Percentiles rank a stretch among this genome's conserved stretches.
Evolutionary conservation across 1,284 basidiomycete genomes (phyloP).

Genomic region (Cryptococcus hybrid): DNA sequence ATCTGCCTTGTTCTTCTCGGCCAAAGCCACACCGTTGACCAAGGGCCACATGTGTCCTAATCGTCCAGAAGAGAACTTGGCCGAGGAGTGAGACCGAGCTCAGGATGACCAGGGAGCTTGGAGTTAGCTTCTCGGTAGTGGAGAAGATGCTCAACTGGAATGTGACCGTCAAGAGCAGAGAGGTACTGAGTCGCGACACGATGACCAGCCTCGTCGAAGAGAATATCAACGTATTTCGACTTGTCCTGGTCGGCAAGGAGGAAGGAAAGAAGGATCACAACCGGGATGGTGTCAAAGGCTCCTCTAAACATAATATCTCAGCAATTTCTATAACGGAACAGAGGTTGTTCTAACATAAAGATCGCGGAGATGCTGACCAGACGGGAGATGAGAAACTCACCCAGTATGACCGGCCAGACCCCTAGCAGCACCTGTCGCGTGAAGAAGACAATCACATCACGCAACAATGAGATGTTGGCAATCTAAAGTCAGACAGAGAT

Average conservation of each 20-base stretch:
- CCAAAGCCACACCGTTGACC: slow-evolving; percentile 76
- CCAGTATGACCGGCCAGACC: too few relatives aligned
- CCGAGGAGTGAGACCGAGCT: too few relatives aligned
- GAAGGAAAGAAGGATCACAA: slow-evolving; percentile 26
- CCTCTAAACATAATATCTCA: slow-evolving; percentile 55
- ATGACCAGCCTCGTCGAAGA: slow-evolving; percentile 61
- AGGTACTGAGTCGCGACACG: slow-evolving; percentile 84
- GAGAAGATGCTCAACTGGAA: slow-evolving; percentile 70
- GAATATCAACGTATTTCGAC: slow-evolving; percentile 36
- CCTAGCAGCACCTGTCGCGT: too few relatives aligned
- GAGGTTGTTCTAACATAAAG: too few relatives aligned
- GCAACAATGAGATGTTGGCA: too few relatives aligned
- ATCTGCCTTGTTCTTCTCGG: slow-evolving; percentile 68
- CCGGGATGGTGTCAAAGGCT: slow-evolving; percentile 71
- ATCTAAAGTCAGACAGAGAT: too few relatives aligned
- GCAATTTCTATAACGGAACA: background rate
- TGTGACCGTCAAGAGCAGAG: slow-evolving; percentile 66
- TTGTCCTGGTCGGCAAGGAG: slow-evolving; percentile 18
- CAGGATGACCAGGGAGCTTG: too few relatives aligned
- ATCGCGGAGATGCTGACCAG: too few relatives aligned
- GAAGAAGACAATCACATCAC: too few relatives aligned
- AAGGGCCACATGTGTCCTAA: slow-evolving; percentile 79
- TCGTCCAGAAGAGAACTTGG: slow-evolving; percentile 71
- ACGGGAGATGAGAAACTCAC: too few relatives aligned
- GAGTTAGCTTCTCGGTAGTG: slow-evolving; percentile 41